Conservation (phyloP, 345 rosid species). For the Gossypium turneri region DNA sequence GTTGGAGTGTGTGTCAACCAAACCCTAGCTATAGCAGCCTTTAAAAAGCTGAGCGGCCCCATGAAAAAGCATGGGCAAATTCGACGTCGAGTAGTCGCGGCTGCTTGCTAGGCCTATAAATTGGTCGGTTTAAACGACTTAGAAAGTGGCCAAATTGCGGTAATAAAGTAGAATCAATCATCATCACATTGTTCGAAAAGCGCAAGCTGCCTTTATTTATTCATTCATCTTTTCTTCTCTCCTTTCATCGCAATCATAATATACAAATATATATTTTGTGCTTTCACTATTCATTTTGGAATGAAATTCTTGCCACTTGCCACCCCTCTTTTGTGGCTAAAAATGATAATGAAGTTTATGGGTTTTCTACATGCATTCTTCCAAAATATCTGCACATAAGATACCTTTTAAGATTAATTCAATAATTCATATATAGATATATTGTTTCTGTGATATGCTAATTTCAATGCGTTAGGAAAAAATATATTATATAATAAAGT, state of each 20-base stretch:
- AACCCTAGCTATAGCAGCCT: not conserved
- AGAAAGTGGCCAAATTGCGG: not conserved
- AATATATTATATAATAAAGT: no score
- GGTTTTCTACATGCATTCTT: no score
- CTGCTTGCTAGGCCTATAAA: slow-evolving; percentile 19
- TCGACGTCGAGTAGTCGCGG: slow-evolving; percentile 63
- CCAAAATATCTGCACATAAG: no score
- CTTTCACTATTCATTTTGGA: slow-evolving; percentile 1
- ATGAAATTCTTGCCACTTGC: not conserved
- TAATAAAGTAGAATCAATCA: not conserved
- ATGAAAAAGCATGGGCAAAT: slow-evolving; percentile 13
- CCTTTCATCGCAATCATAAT: not conserved
- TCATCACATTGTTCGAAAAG: not conserved
- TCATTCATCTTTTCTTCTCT: not conserved
- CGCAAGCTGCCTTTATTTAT: not conserved
- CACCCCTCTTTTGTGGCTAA: not conserved
- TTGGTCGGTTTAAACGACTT: not conserved
- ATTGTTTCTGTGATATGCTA: no score
- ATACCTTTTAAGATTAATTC: no score
- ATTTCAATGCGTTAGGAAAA: no score
- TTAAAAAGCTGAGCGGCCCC: not conserved
- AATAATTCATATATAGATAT: no score
- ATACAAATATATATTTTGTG: not conserved
- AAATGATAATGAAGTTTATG: not conserved
- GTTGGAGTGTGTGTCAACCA: not conserved